phyloP scores from a whole-genome alignment of 2,329 filamentous ascomycete species.

The Phoma sp. region DNA sequence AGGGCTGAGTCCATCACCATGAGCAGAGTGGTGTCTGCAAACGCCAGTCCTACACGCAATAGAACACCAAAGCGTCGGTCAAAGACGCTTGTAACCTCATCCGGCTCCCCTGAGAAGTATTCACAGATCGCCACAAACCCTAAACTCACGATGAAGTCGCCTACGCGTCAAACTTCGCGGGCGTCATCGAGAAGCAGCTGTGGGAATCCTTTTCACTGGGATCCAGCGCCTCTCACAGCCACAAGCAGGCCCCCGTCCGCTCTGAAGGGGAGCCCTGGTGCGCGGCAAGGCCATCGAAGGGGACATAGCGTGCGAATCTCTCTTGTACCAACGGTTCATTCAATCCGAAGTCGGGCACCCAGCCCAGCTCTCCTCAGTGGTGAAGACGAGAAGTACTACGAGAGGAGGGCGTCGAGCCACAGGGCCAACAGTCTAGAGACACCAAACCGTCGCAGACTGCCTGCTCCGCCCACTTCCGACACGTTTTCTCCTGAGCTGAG shows the following conservation, averaged over 20 bases:
- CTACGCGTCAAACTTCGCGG: conserved; percentile 48
- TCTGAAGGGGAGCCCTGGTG: conserved; percentile 53
- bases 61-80: conserved; percentile 46
- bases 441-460: conserved; percentile 27
- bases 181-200: conserved; percentile 53
- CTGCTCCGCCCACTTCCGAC: conserved; percentile 35
- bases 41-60: conserved; percentile 28
- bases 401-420: neutral
- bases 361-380: conserved; percentile 33
- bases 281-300: conserved; percentile 51
- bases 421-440: conserved; percentile 15
- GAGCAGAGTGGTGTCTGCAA: conserved; percentile 43
- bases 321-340: conserved; percentile 50
- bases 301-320: conserved; percentile 56
- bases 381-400: neutral
- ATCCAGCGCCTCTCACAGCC: conserved; percentile 42
- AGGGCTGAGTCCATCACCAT: conserved; percentile 45
- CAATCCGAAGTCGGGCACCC: conserved; percentile 43
- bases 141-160: conserved; percentile 39
- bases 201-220: conserved; percentile 56
- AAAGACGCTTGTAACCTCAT: conserved; percentile 44
- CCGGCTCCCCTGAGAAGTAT: conserved; percentile 47
- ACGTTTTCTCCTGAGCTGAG: conserved; percentile 46
- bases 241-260: conserved; percentile 48
- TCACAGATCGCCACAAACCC: conserved; percentile 38